Evolutionary conservation across 805 yeast genomes (phyloP).

Genomic region (Kregervanrija delftensis): DNA sequence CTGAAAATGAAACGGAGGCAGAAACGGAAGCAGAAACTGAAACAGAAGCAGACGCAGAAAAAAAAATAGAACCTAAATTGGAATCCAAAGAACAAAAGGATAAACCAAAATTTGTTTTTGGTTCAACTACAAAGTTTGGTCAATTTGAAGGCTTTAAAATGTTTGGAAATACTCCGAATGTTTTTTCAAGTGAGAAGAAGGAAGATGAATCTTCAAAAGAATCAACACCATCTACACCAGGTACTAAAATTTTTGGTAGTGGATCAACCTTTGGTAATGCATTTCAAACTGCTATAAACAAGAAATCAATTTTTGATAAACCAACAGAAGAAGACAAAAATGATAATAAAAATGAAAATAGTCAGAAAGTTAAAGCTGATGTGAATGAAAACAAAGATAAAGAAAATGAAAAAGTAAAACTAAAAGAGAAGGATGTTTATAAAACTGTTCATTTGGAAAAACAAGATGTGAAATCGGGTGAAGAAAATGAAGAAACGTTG

Average conservation of each 20-base stretch:
- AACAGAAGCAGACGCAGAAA: constrained; percentile 2
- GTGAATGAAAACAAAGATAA: constrained; percentile 15
- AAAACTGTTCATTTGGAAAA: constrained; percentile 55
- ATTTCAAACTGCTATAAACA: constrained; percentile 42
- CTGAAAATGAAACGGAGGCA: background rate
- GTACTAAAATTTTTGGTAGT: constrained; percentile 34
- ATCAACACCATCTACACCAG: background rate
- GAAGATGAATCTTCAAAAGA: background rate
- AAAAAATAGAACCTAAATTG: constrained; percentile 1
- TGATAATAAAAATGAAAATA: constrained; percentile 11
- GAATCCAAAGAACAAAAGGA: constrained; percentile 5
- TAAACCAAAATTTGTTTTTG: constrained; percentile 48
- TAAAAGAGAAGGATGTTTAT: constrained; percentile 29
- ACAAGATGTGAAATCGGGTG: constrained; percentile 73
- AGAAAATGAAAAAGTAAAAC: constrained; percentile 23
- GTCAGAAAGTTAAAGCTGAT: constrained; percentile 6
- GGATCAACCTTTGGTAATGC: constrained; percentile 46
- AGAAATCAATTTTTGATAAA: constrained; percentile 52
- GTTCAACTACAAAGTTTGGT: constrained; percentile 46
- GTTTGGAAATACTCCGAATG: constrained; percentile 25
- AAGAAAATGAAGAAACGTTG: constrained; percentile 71
- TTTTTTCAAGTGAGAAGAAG: constrained; percentile 25
- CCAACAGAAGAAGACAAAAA: constrained; percentile 8
- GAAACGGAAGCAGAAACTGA: background rate
- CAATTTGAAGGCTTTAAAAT: constrained; percentile 32